Percentiles rank a stretch among this genome's conserved stretches.
Evolutionary conservation across 306 rosid genomes (phyloP).

Genomic region (Crotalaria pallida): DNA sequence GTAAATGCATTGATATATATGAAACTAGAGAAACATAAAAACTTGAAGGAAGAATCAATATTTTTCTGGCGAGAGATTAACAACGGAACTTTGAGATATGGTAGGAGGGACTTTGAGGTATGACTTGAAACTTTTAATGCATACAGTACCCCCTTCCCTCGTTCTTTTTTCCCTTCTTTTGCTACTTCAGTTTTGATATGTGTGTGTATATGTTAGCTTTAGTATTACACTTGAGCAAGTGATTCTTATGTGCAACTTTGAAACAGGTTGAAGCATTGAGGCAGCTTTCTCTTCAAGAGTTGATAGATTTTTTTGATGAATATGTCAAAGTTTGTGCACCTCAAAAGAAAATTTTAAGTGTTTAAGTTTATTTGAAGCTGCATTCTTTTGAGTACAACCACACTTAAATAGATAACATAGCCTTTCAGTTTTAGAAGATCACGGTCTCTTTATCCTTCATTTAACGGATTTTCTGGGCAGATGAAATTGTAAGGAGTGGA

Average conservation of each 20-base stretch:
- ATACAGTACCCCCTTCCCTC: no score
- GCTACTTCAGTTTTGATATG: no score
- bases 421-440: slow-evolving; percentile 73
- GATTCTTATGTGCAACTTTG: slow-evolving; percentile 20
- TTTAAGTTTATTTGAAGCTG: no score
- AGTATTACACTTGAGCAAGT: not conserved
- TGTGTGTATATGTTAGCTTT: not conserved
- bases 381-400: slow-evolving; percentile 56
- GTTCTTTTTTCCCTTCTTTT: no score
- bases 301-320: no score
- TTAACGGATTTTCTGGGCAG: slow-evolving; percentile 56
- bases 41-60: slow-evolving; percentile 76
- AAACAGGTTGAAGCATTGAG: slow-evolving; percentile 74
- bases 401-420: slow-evolving; percentile 69
- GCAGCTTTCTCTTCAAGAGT: no score
- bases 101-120: slow-evolving; percentile 88
- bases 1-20: no score
- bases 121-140: not conserved
- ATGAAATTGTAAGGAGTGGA: slow-evolving; percentile 52
- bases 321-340: no score
- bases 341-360: no score
- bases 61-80: slow-evolving; percentile 84
- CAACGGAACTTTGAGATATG: slow-evolving; percentile 76
- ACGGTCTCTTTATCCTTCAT: slow-evolving; percentile 65
- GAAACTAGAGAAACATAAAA: slow-evolving; percentile 49